Evolutionary conservation across 2,329 filamentous ascomycete genomes (phyloP).

Genomic region (Nothopassalora personata): DNA sequence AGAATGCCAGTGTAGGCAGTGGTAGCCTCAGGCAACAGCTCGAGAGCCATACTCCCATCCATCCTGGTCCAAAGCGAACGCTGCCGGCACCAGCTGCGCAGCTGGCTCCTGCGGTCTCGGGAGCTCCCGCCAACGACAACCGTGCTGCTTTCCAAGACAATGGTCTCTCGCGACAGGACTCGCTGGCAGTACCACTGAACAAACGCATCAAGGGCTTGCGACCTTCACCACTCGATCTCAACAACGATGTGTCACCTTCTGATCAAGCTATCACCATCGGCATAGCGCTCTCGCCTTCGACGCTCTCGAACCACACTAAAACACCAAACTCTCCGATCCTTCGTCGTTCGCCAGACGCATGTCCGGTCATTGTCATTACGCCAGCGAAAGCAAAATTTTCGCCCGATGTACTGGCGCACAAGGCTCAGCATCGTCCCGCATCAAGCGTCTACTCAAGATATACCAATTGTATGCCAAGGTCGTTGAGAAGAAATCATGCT

Average conservation of each 20-base stretch:
- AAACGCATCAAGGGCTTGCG: constrained; percentile 25
- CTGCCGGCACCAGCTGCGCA: constrained; percentile 1
- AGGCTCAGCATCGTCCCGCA: constrained; percentile 35
- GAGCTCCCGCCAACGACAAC: no score
- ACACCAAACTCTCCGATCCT: constrained; percentile 26
- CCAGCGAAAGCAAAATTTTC: constrained; percentile 49
- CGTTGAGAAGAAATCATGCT: constrained; percentile 30
- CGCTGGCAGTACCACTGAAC: constrained; percentile 14
- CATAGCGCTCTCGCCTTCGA: constrained; percentile 57
- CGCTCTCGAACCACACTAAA: constrained; percentile 41
- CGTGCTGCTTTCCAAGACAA: no score
- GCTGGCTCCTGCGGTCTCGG: not conserved
- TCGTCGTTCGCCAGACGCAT: not conserved
- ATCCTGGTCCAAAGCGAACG: constrained; percentile 9
- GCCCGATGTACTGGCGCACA: constrained; percentile 46
- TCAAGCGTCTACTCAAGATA: constrained; percentile 61
- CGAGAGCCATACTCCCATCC: constrained; percentile 14
- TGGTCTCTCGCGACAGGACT: constrained; percentile 1
- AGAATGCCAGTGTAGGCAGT: constrained; percentile 6
- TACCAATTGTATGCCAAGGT: constrained; percentile 32
- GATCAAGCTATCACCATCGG: constrained; percentile 70
- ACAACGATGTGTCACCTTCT: constrained; percentile 57
- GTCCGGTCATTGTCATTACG: constrained; percentile 45
- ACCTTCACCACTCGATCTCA: constrained; percentile 27
- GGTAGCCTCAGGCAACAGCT: constrained; percentile 25